Evolutionary conservation across 352 stramenopile genomes (phyloP).

Genomic region (Blastocystis hominis): DNA sequence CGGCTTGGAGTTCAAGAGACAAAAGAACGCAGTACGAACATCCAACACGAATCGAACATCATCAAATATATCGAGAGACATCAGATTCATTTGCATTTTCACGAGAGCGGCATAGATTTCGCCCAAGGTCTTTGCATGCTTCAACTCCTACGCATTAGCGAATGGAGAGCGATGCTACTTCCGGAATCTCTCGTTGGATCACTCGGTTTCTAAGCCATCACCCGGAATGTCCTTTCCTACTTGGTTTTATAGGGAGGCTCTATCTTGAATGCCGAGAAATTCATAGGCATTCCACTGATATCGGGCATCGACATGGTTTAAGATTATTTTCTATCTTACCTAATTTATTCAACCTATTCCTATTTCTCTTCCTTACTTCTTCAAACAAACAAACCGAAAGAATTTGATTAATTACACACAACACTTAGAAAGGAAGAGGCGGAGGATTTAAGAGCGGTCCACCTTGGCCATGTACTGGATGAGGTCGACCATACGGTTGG

Average conservation of each 20-base stretch:
- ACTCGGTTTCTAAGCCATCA: not conserved
- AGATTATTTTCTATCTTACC: not conserved
- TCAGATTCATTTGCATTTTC: constrained; percentile 57
- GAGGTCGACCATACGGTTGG: constrained; percentile 86
- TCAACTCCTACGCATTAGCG: not conserved
- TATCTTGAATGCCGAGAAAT: not conserved
- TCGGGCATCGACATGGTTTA: not conserved
- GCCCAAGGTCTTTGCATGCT: constrained; percentile 30
- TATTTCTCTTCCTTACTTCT: too few relatives aligned
- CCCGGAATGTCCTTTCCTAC: not conserved
- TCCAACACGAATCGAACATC: constrained; percentile 33
- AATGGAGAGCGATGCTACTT: not conserved
- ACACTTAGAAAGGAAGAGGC: too few relatives aligned
- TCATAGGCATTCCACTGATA: constrained; percentile 23
- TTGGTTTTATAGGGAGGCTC: not conserved
- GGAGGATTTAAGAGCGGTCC: constrained; percentile 47
- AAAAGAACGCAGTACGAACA: not conserved
- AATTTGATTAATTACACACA: too few relatives aligned
- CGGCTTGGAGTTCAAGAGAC: not conserved
- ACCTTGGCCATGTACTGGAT: constrained; percentile 79
- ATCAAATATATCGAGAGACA: constrained; percentile 35
- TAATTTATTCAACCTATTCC: too few relatives aligned
- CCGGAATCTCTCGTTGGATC: not conserved
- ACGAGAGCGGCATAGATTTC: constrained; percentile 39
- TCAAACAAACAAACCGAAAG: too few relatives aligned